A percentile compares a stretch with the other conserved stretches of the same genome.
phyloP scores from a whole-genome alignment of 176 grass and related monocot species.

The Triticum timopheevii region DNA sequence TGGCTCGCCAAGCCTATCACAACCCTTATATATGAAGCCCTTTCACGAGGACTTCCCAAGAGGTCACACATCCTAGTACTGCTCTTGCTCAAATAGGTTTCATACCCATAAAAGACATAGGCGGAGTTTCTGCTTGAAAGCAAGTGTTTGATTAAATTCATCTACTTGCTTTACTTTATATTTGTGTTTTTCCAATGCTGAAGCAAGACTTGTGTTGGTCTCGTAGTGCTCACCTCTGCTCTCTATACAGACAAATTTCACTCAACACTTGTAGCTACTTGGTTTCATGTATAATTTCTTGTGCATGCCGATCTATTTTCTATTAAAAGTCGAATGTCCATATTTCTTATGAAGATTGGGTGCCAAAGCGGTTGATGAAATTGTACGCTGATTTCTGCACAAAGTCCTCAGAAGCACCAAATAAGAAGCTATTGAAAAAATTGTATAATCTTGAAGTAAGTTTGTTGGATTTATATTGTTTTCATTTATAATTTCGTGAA shows the following conservation, averaged over 20 bases:
- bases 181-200: not conserved
- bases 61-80: too few species aligned
- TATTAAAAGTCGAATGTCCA: constrained; percentile 1
- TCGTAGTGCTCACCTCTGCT: not conserved
- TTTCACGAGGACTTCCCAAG: too few species aligned
- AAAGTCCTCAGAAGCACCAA: constrained; percentile 74
- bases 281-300: not conserved
- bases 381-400: constrained; percentile 82
- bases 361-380: constrained; percentile 91
- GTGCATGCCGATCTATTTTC: constrained; percentile 9
- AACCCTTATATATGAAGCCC: too few species aligned
- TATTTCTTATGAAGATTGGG: constrained; percentile 57
- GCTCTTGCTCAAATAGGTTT: too few species aligned
- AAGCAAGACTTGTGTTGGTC: not conserved
- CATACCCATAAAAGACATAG: too few species aligned
- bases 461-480: constrained; percentile 24
- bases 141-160: not conserved
- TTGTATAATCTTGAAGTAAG: constrained; percentile 90
- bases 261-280: not conserved
- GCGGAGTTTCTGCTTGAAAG: not conserved
- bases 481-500: constrained; percentile 19
- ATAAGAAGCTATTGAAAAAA: constrained; percentile 69
- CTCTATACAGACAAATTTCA: not conserved
- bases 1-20: too few species aligned
- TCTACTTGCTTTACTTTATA: not conserved